Conservation (phyloP, 345 rosid genomes). For the rapeseed (Brassica napus) region Da-Ae NC_063447.1:6186001-6186500, state of each 20-base stretch:
- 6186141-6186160: not conserved
- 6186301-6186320: conserved; percentile 54
- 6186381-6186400: conserved; percentile 48
- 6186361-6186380: conserved; percentile 40
- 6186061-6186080: not conserved
- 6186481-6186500: conserved; percentile 57
- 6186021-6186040: not conserved
- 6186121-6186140: not conserved
- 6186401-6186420: conserved; percentile 53
- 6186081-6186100: not conserved
- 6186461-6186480: conserved; percentile 42
- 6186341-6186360: conserved; percentile 52
- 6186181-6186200: not conserved
- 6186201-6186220: not conserved
- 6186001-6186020: not conserved
- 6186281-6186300: conserved; percentile 49
- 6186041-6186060: not conserved
- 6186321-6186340: conserved; percentile 54
- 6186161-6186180: not conserved
- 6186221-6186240: conserved; percentile 23
- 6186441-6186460: conserved; percentile 58
- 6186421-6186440: conserved; percentile 46
- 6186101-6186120: not conserved
- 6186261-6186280: conserved; percentile 14
- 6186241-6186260: conserved; percentile 28